Conservation (phyloP, 2,329 filamentous ascomycete species). For the Pezicula rhizophila region DNA sequence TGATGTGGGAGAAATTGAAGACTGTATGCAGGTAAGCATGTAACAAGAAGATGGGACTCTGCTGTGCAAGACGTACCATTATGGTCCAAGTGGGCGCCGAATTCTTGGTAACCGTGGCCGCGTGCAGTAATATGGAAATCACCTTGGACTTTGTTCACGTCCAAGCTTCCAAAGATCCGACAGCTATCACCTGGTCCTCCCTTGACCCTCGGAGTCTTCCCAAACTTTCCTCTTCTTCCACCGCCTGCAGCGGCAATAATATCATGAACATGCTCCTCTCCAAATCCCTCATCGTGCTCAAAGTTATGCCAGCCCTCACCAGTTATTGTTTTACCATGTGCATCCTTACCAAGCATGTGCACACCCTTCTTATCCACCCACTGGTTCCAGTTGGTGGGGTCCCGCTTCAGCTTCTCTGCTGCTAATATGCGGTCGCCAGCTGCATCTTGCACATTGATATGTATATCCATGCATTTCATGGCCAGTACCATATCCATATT, state of each 20-base stretch:
- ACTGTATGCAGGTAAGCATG: constrained; percentile 40
- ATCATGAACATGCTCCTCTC: constrained; percentile 84
- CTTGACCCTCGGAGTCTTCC: constrained; percentile 65
- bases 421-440: constrained; percentile 88
- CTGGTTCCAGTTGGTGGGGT: constrained; percentile 73
- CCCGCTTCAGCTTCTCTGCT: constrained; percentile 63
- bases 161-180: constrained; percentile 81
- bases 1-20: constrained; percentile 97
- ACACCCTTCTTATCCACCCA: constrained; percentile 71
- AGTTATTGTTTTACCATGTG: constrained; percentile 47
- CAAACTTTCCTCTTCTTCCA: constrained; percentile 57
- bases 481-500: constrained; percentile 89
- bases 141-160: constrained; percentile 94
- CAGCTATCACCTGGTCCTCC: constrained; percentile 59
- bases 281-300: constrained; percentile 59
- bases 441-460: constrained; percentile 95
- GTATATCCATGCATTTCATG: constrained; percentile 84
- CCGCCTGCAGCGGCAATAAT: constrained; percentile 69
- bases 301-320: constrained; percentile 52
- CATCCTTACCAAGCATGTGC: constrained; percentile 53
- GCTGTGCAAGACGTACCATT: constrained; percentile 46
- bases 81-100: constrained; percentile 76
- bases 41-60: background rate
- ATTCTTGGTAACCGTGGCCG: constrained; percentile 88
- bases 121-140: constrained; percentile 97